A percentile compares a stretch with the other conserved stretches of the same genome.
These are phyloP conservation scores for Dactylonectria macrodidyma DNA, from an alignment of 2,329 filamentous ascomycete species.

Conservation along the genomic window DNA sequence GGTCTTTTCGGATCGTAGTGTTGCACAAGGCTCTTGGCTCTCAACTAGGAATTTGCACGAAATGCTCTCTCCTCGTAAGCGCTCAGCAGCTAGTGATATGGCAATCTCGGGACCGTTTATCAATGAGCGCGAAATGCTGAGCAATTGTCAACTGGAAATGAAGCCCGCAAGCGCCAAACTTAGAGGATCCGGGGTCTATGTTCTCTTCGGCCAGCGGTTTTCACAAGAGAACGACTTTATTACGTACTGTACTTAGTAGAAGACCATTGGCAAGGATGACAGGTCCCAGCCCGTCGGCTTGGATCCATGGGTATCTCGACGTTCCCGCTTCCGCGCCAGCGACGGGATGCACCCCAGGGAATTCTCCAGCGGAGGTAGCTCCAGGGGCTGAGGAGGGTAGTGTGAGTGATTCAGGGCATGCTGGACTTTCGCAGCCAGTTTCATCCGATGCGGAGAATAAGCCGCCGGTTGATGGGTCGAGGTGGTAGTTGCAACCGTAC, in stretches of 20 bases:
- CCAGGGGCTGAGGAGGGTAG: neutral
- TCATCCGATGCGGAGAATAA: neutral
- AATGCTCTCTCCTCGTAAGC: neutral
- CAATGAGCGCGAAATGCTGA: neutral
- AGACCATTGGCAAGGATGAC: conserved; percentile 15
- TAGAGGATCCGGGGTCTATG: neutral
- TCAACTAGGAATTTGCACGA: neutral
- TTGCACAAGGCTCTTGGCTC: neutral
- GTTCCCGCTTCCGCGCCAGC: conserved; percentile 24
- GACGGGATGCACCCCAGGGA: conserved; percentile 18
- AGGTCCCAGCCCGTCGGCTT: conserved; percentile 19
- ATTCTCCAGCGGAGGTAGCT: neutral
- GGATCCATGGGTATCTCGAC: conserved; percentile 21
- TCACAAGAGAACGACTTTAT: neutral
- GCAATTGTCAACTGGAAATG: neutral
- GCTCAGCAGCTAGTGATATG: neutral
- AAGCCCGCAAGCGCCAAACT: neutral
- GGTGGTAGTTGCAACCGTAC: neutral
- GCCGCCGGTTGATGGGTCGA: neutral
- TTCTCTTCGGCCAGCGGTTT: neutral
- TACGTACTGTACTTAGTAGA: too few relatives aligned
- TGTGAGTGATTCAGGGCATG: neutral
- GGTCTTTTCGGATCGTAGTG: neutral
- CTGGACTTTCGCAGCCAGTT: neutral
- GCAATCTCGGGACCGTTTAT: neutral